Base-by-base conservation (phyloP, 345 rosid genomes). In the Lepidium africanum region DNA sequence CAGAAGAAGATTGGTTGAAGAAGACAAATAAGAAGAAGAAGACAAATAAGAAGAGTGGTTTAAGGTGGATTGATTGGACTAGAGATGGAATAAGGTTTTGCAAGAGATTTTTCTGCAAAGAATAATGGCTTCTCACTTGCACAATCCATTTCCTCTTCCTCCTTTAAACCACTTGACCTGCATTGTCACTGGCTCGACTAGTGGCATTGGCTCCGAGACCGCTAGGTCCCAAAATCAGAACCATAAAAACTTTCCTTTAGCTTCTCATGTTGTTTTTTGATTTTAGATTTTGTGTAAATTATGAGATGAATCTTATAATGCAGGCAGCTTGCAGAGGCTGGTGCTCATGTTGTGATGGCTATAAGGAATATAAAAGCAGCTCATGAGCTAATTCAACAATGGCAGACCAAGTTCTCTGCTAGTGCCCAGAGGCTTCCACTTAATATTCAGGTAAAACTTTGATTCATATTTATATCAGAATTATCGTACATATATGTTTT, bases 311-410 rank as follows among this genome's bases (percentile, higher is more conserved):
- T 13, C 12, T 43, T 45, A 5, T 30, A 16, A 3, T 59, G 16
- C 59, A 85, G 96, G 78, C 97, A 92, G 70, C 79, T 92, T 81
- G 93, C 91, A 5, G 90, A 88, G 72, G 85, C 91, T 10, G 96
- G 98, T 17, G 98, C 96, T 12, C 93, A 90, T 75, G 91, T 90
- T 50, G 82, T 92, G 30, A 92, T 88, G 96, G 98, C 93, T 0
- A 96, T 92, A 6, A 85, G 98, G 33, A 49, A 39, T 25, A 51
- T 5, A 16, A 51, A 51, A 41, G 48, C 54, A 6, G 65, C 41
- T 70, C 36, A 70, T 49, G 73, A 59, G 23, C 59, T 69, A 2
- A 27, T 69, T 69, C 66, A 59, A 15, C 66, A 38, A 49, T 59
- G 73, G 73, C 73, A 69, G 73, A 69, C 50, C 66, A 69, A 69